phyloP scores from a whole-genome alignment of 805 yeast genomes.

The Hanseniaspora lachancei region DNA sequence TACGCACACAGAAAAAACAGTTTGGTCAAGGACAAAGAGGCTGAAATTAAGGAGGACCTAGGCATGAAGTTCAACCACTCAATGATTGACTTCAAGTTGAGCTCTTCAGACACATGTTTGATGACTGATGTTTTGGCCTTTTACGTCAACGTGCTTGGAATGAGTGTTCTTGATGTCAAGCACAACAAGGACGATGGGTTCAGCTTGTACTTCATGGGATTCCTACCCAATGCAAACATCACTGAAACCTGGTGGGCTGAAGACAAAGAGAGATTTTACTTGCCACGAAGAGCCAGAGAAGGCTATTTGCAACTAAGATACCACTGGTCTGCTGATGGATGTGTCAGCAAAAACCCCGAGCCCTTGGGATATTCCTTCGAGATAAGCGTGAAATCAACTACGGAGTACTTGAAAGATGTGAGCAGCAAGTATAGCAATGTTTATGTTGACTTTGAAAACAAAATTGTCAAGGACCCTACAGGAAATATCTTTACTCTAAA shows the following conservation, averaged over 20 bases:
- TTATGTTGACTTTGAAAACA: neutral
- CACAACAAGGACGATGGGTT: slow-evolving; percentile 61
- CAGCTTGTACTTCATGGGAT: slow-evolving; percentile 75
- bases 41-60: slow-evolving; percentile 13
- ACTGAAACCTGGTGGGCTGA: neutral
- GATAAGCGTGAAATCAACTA: neutral
- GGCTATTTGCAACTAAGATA: slow-evolving; percentile 2
- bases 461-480: neutral
- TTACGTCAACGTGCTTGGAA: slow-evolving; percentile 67
- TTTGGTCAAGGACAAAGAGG: slow-evolving; percentile 13
- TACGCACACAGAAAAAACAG: slow-evolving; percentile 27
- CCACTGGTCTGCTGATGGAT: neutral
- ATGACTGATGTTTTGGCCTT: slow-evolving; percentile 61
- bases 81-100: slow-evolving; percentile 58
- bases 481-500: neutral
- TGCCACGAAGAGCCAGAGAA: neutral
- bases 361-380: neutral
- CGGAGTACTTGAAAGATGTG: neutral
- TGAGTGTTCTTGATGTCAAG: slow-evolving; percentile 50
- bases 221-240: slow-evolving; percentile 18
- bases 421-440: neutral
- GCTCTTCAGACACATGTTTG: slow-evolving; percentile 29
- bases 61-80: slow-evolving; percentile 57
- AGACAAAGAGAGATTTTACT: neutral
- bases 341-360: neutral